phyloP scores from a whole-genome alignment of 2,329 filamentous ascomycete genomes.

The Phialophora verrucosa region DNA sequence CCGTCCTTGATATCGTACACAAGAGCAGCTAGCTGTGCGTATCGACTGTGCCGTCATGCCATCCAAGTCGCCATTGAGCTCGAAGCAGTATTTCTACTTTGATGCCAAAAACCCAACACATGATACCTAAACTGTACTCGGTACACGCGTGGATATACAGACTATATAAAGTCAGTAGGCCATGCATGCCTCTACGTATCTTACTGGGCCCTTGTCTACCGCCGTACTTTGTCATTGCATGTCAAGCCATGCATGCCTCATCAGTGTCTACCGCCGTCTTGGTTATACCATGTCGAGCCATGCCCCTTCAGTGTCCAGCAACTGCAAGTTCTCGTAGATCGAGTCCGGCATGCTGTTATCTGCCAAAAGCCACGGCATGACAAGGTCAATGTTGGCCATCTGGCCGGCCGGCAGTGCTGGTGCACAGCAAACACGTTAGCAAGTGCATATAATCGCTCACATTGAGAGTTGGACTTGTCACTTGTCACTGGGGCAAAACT shows the following conservation, averaged over 20 bases:
- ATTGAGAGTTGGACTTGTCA: not conserved
- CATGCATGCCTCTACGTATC: not conserved
- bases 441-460: conserved; percentile 1
- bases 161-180: too few relatives aligned
- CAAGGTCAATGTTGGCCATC: conserved; percentile 2
- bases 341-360: conserved; percentile 7
- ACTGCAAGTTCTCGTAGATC: conserved; percentile 4
- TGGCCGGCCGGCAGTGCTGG: not conserved
- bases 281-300: conserved; percentile 5
- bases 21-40: too few relatives aligned
- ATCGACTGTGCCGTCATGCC: too few relatives aligned
- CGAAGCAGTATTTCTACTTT: too few relatives aligned
- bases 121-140: too few relatives aligned
- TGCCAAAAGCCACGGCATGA: conserved; percentile 7
- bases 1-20: too few relatives aligned
- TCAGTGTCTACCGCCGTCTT: too few relatives aligned
- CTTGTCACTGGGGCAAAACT: not conserved
- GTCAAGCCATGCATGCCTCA: not conserved
- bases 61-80: too few relatives aligned
- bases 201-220: not conserved
- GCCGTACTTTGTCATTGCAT: conserved; percentile 2
- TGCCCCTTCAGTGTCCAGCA: conserved; percentile 4
- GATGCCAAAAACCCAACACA: too few relatives aligned
- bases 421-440: not conserved
- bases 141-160: too few relatives aligned